Percentiles rank a stretch among this genome's conserved stretches.
Conservation (phyloP, 352 stramenopile genomes). For the Plasmopara halstedii region DNA sequence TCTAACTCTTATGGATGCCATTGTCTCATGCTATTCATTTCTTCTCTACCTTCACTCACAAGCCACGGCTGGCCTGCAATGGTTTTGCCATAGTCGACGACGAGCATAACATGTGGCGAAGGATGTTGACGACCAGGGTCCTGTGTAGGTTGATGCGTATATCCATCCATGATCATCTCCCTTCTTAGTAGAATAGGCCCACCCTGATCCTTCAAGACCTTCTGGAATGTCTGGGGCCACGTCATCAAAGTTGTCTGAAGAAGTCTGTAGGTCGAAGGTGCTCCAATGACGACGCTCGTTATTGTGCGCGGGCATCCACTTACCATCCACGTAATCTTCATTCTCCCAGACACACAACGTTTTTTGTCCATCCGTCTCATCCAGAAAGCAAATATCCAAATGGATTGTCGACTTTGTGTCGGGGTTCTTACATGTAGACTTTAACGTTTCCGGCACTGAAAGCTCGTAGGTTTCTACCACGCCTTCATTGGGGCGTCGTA, state of each 20-base stretch:
- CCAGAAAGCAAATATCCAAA: slow-evolving; percentile 21
- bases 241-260: slow-evolving; percentile 57
- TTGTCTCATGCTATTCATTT: too few relatives aligned
- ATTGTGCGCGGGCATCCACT: slow-evolving; percentile 45
- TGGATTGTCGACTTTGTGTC: slow-evolving; percentile 41
- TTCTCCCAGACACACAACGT: slow-evolving; percentile 65
- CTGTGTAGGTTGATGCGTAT: slow-evolving; percentile 58
- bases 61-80: slow-evolving; percentile 44
- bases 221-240: slow-evolving; percentile 49
- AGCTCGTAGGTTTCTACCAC: slow-evolving; percentile 46
- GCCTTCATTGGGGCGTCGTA: slow-evolving; percentile 37
- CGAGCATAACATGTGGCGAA: slow-evolving; percentile 31
- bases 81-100: slow-evolving; percentile 65
- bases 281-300: slow-evolving; percentile 48
- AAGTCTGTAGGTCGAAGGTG: slow-evolving; percentile 46
- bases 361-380: slow-evolving; percentile 46
- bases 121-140: slow-evolving; percentile 35
- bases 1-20: too few relatives aligned
- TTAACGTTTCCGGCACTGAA: slow-evolving; percentile 34
- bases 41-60: slow-evolving; percentile 22
- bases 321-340: slow-evolving; percentile 37
- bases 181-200: slow-evolving; percentile 58
- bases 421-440: slow-evolving; percentile 25
- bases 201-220: slow-evolving; percentile 42
- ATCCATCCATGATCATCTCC: slow-evolving; percentile 65